phyloP scores from a whole-genome alignment of 768 basidiomycete species.

The Artomyces pyxidatus region DNA sequence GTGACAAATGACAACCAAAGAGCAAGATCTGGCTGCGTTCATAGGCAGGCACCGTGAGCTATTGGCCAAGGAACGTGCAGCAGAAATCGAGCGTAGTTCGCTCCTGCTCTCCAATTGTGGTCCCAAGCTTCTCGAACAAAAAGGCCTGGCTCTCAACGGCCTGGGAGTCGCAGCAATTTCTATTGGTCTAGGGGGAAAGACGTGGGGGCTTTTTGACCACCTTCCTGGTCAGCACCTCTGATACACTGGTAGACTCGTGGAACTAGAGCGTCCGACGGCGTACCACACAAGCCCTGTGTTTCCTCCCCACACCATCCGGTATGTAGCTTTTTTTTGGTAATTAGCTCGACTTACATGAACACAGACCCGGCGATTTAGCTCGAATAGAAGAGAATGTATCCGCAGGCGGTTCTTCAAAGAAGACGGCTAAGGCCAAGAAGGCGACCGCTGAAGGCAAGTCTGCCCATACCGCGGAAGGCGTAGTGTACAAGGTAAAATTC shows the following conservation, averaged over 20 bases:
- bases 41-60: constrained; percentile 60
- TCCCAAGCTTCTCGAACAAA: constrained; percentile 79
- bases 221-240: background rate
- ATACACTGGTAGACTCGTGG: constrained; percentile 57
- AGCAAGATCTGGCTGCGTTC: constrained; percentile 41
- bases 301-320: constrained; percentile 85
- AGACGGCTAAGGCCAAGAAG: constrained; percentile 40
- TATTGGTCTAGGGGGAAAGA: constrained; percentile 89
- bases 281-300: constrained; percentile 65
- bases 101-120: constrained; percentile 78
- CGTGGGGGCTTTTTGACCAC: constrained; percentile 35
- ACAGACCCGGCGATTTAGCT: constrained; percentile 82
- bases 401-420: constrained; percentile 29
- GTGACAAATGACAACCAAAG: constrained; percentile 16
- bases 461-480: constrained; percentile 51
- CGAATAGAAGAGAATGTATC: constrained; percentile 69
- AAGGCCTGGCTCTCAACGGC: constrained; percentile 72
- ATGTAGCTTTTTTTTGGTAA: background rate
- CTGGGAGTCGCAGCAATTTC: constrained; percentile 65
- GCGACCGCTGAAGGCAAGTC: constrained; percentile 19
- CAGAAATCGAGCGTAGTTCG: constrained; percentile 77
- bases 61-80: constrained; percentile 63
- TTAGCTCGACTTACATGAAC: background rate
- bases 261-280: constrained; percentile 76
- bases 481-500: constrained; percentile 68